Conservation (phyloP, 352 stramenopile species). For the Thalassiosira mediterranea region DNA sequence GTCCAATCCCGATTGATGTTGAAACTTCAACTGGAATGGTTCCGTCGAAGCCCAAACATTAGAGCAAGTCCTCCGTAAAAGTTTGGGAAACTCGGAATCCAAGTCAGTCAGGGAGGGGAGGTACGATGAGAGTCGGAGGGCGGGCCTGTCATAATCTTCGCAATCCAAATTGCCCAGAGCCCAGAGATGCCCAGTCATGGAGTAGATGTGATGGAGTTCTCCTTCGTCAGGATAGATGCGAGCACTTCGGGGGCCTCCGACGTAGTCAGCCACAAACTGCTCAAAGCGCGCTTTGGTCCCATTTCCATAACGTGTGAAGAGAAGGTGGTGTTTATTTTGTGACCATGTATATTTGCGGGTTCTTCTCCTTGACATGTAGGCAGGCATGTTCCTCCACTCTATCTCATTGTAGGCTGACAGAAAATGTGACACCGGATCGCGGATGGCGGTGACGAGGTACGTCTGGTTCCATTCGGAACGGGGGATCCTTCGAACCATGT, state of each 20-base stretch:
- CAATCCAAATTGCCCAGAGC: not conserved
- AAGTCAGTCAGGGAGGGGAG: conserved; percentile 27
- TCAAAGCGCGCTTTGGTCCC: conserved; percentile 33
- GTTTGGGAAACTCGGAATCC: conserved; percentile 14
- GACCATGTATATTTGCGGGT: not conserved
- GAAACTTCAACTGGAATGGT: not conserved
- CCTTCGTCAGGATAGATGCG: not conserved
- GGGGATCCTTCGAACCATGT: not conserved
- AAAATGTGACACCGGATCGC: conserved; percentile 58
- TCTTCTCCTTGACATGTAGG: too few relatives aligned
- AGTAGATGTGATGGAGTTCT: conserved; percentile 21
- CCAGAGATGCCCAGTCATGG: conserved; percentile 23
- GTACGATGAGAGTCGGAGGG: conserved; percentile 4
- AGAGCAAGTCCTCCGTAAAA: conserved; percentile 17
- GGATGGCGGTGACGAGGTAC: conserved; percentile 52
- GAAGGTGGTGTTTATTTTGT: not conserved
- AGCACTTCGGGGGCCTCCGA: conserved; percentile 7
- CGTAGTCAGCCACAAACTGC: conserved; percentile 48
- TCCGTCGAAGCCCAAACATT: not conserved
- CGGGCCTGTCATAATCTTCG: not conserved
- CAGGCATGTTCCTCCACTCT: too few relatives aligned
- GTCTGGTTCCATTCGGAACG: not conserved
- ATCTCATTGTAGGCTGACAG: conserved; percentile 59
- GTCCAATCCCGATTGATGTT: conserved; percentile 17
- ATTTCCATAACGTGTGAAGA: conserved; percentile 5